phyloP scores from a whole-genome alignment of 257 asterid species.

The Ballota nigra region DNA sequence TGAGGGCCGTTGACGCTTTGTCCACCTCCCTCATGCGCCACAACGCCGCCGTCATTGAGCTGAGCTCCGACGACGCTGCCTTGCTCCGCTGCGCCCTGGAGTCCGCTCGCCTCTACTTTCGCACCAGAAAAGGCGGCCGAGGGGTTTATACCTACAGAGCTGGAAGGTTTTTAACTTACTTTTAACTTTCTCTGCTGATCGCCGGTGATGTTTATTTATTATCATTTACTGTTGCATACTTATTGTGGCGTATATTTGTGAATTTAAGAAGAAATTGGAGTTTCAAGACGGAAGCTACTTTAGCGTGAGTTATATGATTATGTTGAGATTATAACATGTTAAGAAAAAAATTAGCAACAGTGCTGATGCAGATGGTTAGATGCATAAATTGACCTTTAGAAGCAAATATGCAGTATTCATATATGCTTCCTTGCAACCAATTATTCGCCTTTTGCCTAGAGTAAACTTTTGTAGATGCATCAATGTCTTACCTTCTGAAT shows the following conservation, averaged over 20 bases:
- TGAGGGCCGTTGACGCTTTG: conserved; percentile 70
- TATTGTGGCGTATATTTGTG: not conserved
- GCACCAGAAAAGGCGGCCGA: conserved; percentile 60
- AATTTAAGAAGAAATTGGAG: not conserved
- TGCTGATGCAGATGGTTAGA: not conserved
- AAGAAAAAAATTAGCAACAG: not conserved
- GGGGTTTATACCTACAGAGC: conserved; percentile 74
- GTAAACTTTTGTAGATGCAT: conserved; percentile 3
- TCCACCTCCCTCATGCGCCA: conserved; percentile 78
- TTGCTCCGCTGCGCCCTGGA: conserved; percentile 82
- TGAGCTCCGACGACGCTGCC: conserved; percentile 59
- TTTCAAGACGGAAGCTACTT: not conserved
- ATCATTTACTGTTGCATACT: not conserved
- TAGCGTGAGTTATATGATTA: not conserved
- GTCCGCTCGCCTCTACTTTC: conserved; percentile 65
- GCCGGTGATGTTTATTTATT: not conserved
- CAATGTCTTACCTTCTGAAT: not conserved
- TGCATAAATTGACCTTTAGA: not conserved
- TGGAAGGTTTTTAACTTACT: conserved; percentile 61
- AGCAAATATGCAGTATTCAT: not conserved
- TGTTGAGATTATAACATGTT: not conserved
- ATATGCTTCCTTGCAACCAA: not conserved
- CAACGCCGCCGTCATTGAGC: conserved; percentile 91
- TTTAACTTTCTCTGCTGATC: not conserved
- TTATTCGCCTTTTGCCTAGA: not conserved